Evolutionary conservation across 495 filamentous ascomycete species (phyloP), one percentile per base, ranked within the genome.

Genomic region (Aspergillus biplanus): DNA sequence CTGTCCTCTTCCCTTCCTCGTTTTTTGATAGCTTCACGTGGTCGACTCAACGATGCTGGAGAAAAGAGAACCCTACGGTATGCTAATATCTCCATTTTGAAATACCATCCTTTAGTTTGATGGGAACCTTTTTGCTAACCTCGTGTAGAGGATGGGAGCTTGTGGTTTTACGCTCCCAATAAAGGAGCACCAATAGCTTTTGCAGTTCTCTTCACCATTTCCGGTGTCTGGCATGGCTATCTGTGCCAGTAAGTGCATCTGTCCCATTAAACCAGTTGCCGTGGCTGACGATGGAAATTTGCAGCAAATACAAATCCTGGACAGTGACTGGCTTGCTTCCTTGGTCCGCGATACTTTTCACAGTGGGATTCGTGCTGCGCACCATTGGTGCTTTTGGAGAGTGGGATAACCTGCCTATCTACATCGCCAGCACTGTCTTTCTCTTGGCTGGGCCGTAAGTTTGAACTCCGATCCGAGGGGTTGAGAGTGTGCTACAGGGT

Each of bases 141-240:
- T 48, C n/a, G 21, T 12, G 31, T 32, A 80, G 78, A 79, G 57
- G 69, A 75, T 18, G 74, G 73, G 16, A 90, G 86, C 67, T 69
- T 86, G 46, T 92, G 85, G 83, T 87, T 85, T 71, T 92, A 91
- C 75, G 88, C 87, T 16, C 90, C 90, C 0, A 91, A 90, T 68
- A 89, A 91, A 73, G 88, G 80, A 4, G 88, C 88, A 2, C 85
- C 89, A 0, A 81, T 91, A 34, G 84, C 87, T 57, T 91, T 90
- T 66, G 82, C 86, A 8, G 73, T 88, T 21, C 81, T 90, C 6
- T 93, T 90, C 69, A 71, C 80, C 1, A 63, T 82, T 1, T 90
- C 87, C 5, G 87, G 86, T 0, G 37, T 72, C 8, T 70, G 80
- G 11, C 89, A 92, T 67, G 66, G 76, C 21, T 91, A 83, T 67